Conservation (phyloP, 768 basidiomycete genomes). For the Lenzites betulinus region DNA sequence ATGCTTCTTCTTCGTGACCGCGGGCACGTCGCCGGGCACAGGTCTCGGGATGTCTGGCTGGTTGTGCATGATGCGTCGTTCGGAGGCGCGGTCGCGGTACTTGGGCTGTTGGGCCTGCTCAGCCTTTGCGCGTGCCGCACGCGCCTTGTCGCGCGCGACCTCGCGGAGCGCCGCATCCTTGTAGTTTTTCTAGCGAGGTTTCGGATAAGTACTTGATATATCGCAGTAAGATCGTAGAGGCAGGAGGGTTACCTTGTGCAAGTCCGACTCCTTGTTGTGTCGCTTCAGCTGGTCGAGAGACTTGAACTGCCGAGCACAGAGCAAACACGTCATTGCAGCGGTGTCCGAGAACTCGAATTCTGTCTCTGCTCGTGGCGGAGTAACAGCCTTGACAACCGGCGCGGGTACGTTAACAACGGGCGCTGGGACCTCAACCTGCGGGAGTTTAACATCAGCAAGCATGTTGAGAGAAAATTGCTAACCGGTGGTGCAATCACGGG, state of each 20-base stretch:
- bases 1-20: slow-evolving; percentile 45
- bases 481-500: slow-evolving; percentile 9
- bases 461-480: slow-evolving; percentile 3
- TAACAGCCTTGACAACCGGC: slow-evolving; percentile 30
- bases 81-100: slow-evolving; percentile 94
- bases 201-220: neutral
- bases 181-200: slow-evolving; percentile 73
- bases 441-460: neutral
- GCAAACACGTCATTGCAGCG: slow-evolving; percentile 73
- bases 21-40: slow-evolving; percentile 28
- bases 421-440: slow-evolving; percentile 14
- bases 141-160: slow-evolving; percentile 67
- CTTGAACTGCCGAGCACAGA: slow-evolving; percentile 95
- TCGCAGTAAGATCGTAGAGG: neutral
- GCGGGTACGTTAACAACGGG: slow-evolving; percentile 13
- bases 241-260: slow-evolving; percentile 81
- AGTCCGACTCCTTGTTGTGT: slow-evolving; percentile 90
- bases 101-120: slow-evolving; percentile 54
- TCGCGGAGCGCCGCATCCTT: slow-evolving; percentile 73
- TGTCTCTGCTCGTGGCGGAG: slow-evolving; percentile 47
- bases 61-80: slow-evolving; percentile 87
- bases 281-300: slow-evolving; percentile 79
- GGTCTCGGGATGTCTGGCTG: slow-evolving; percentile 85
- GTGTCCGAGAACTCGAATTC: slow-evolving; percentile 88
- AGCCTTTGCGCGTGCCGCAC: slow-evolving; percentile 43